Conservation (phyloP, 352 stramenopile species). For the Aphanomyces euteiches region DNA sequence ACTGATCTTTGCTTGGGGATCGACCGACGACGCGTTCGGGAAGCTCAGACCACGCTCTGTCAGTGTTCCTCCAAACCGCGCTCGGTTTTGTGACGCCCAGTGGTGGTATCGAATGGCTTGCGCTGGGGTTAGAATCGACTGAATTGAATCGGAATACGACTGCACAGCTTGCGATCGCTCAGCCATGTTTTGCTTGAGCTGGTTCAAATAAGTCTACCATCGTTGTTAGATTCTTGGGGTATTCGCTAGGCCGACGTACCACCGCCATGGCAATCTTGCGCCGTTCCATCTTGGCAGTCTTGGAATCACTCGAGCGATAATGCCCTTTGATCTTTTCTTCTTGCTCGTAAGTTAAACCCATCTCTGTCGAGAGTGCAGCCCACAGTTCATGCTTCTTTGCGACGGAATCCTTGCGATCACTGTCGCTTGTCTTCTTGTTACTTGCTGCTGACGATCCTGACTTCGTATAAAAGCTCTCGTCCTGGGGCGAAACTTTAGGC, state of each 20-base stretch:
- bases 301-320: constrained; percentile 77
- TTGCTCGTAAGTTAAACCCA: constrained; percentile 84
- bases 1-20: constrained; percentile 31
- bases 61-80: not conserved
- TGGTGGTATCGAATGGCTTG: constrained; percentile 79
- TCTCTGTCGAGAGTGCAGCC: constrained; percentile 67
- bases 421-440: constrained; percentile 52
- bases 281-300: constrained; percentile 78
- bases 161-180: constrained; percentile 75
- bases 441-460: constrained; percentile 35
- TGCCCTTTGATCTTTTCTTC: constrained; percentile 86
- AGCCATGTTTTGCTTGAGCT: constrained; percentile 79
- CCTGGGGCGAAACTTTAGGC: constrained; percentile 25
- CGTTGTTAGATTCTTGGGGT: not conserved
- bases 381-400: constrained; percentile 79
- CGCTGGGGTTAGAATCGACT: constrained; percentile 81
- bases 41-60: constrained; percentile 16
- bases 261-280: constrained; percentile 76
- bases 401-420: constrained; percentile 50
- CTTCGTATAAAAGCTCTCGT: constrained; percentile 80
- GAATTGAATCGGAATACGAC: constrained; percentile 70
- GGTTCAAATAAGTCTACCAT: constrained; percentile 83
- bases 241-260: constrained; percentile 39
- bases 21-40: constrained; percentile 11
- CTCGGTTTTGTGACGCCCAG: constrained; percentile 77